Conservation (phyloP, 2,329 filamentous ascomycete species). For the Talaromyces sp. region DNA sequence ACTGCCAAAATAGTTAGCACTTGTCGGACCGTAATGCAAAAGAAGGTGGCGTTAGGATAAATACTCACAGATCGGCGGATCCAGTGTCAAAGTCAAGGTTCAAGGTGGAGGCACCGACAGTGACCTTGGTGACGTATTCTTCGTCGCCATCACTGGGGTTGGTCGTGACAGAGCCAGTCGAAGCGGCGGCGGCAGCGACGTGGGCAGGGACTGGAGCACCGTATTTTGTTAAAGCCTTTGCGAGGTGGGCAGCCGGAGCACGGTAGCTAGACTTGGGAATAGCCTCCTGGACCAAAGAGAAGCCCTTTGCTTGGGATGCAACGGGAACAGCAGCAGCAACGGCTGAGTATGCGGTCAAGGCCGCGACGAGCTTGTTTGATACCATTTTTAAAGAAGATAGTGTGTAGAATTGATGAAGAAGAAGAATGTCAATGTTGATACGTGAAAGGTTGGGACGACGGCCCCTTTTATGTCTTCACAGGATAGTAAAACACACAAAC, state of each 20-base stretch:
- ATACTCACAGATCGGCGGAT: slow-evolving; percentile 57
- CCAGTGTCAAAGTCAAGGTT: slow-evolving; percentile 67
- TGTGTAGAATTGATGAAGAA: not conserved
- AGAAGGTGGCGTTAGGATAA: not conserved
- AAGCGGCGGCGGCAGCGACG: not conserved
- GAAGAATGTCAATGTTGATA: not conserved
- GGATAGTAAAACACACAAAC: not conserved
- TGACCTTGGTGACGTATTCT: slow-evolving; percentile 57
- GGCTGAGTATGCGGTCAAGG: not conserved
- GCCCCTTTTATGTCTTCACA: not conserved
- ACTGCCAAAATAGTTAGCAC: slow-evolving; percentile 27
- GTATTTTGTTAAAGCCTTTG: not conserved
- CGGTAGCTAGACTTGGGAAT: not conserved
- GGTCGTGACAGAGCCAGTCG: slow-evolving; percentile 23
- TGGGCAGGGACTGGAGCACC: not conserved
- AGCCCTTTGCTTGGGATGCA: not conserved
- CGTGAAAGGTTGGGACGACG: not conserved
- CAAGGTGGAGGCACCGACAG: slow-evolving; percentile 57
- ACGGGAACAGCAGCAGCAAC: not conserved
- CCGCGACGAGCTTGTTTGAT: not conserved
- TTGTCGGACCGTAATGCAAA: not conserved
- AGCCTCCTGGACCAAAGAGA: not conserved
- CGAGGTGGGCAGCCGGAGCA: not conserved
- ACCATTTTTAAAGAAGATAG: not conserved
- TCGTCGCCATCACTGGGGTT: slow-evolving; percentile 44